Base-by-base conservation (phyloP, 2,329 filamentous ascomycete species). In the Stromatinia cepivora region DNA sequence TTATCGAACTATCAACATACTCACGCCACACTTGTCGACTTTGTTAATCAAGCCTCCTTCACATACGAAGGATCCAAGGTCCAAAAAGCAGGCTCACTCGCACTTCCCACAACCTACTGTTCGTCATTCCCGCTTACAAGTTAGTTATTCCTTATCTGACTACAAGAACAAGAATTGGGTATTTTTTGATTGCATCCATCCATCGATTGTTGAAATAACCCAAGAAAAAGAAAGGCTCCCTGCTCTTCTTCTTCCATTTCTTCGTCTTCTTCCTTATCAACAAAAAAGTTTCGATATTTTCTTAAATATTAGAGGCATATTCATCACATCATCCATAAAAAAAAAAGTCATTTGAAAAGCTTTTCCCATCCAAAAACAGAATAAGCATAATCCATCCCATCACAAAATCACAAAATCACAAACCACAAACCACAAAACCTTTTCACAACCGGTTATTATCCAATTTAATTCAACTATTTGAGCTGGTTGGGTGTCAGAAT, bases 311-410 rank as follows among this genome's bases (percentile, higher is more conserved):
- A 22, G 15, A 7, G 39, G 39, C 39, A 5, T n/a, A n/a, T n/a
- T 57, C 54, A 48, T 9, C 22, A 20, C 17, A 48, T 48, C 46
- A 48, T n/a, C 46, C 22, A 48, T n/a, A 48, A 20, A 17, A n/a
- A 25, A 20, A 64, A 52, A 52, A 52, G n/a, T 58, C 36, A 48
- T 22, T 66, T 58, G 50, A 39, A 25, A 45, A 56, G 42, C 39
- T 36, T 52, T 34, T 13, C 25, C 31, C 8, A 5, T 20, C 45
- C 61, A 15, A 22, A 25, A 48, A 63, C 13, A 48, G 50, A 53
- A 64, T 53, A 64, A 64, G 62, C 62, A 64, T 64, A 53, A 64
- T 53, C 62, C 48, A 15, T 17, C 39, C 39, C 39, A 42, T 42
- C 31, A 1, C 9, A 39, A 10, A 4, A 34, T 15, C 39, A 42